Evolutionary conservation across 78 protist genomes (phyloP), one percentile per base, ranked within the genome.

Genomic region (Mantamonas sphyraenae): DNA sequence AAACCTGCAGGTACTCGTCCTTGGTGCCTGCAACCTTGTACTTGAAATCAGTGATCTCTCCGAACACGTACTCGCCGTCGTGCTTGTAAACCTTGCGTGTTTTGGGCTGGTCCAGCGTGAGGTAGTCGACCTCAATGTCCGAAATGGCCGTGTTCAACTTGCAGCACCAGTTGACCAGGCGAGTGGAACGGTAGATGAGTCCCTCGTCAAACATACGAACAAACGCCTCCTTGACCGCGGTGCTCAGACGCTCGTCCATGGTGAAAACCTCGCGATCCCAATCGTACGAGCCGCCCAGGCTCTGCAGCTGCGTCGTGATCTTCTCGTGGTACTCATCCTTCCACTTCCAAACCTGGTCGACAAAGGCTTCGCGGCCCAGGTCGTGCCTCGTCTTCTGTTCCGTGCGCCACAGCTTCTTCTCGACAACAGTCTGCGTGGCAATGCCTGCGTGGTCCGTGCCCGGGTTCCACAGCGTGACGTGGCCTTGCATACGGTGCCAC

Each of bases 361-460:
- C 31, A 71, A 98, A 96, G 16, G 22, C 79, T 38, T 96, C 99
- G 20, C 99, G 80, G 24, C 97, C 98, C 5, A 93, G 43, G 47
- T 96, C 97, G 47, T 93, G 93, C 33, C 92, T 71, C 28, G 83
- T 79, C 63, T 43, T 33, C 12, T 58, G 38, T 45, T 57, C 34
- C 66, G 77, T 89, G 22, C 63, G 73, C 82, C 58, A 26, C 59
- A 94, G 58, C 63, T 70, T 66, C 76, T 88, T 87, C 79, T 97
- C 99, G 14, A 97, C 98, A 20, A 95, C 97, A 4, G 80, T 89
- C 80, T 94, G 94, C 9, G 95, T 94, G 28, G 95, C 93, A 38
- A 92, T 90, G 17, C 99, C 99, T 3, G 98, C 99, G 81, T 97
- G 99, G 73, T 97, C 99, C 9, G 87, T 77, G n/a, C 99, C 99